Percentiles rank a stretch among this genome's conserved stretches.
phyloP scores from a whole-genome alignment of 768 basidiomycete genomes.

The Lentinula sp. region DNA sequence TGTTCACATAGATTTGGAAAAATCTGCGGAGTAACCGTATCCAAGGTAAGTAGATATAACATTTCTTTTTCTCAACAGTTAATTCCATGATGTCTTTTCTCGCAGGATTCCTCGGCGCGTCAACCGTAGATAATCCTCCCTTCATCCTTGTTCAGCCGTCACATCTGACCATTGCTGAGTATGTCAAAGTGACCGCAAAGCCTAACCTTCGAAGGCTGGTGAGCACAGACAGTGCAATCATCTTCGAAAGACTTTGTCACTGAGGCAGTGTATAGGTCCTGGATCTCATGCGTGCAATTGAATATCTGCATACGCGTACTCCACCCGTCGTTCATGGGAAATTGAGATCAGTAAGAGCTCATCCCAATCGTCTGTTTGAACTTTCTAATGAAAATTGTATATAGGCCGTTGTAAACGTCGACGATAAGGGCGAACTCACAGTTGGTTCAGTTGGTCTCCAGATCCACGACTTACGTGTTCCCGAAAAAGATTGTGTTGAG shows the following conservation, averaged over 20 bases:
- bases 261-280: not conserved
- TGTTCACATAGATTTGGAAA: not conserved
- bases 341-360: not conserved
- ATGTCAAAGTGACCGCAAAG: not conserved
- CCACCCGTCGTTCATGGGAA: conserved; percentile 1
- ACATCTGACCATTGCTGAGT: not conserved
- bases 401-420: not conserved
- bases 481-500: not conserved
- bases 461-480: not conserved
- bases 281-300: not conserved
- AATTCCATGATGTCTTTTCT: not conserved
- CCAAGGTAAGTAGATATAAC: not conserved
- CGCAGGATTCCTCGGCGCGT: conserved; percentile 4
- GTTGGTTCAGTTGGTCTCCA: not conserved
- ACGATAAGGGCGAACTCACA: not conserved
- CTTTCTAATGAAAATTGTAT: not conserved
- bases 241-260: not conserved
- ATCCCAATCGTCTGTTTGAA: not conserved
- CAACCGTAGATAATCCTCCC: conserved; percentile 3
- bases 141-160: conserved; percentile 3
- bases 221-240: not conserved
- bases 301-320: conserved; percentile 5
- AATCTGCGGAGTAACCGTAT: conserved; percentile 4
- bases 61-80: no score
- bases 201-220: not conserved